Base-by-base conservation (phyloP, 139 green algal species). In the Zygnema circumcarinatum region DNA sequence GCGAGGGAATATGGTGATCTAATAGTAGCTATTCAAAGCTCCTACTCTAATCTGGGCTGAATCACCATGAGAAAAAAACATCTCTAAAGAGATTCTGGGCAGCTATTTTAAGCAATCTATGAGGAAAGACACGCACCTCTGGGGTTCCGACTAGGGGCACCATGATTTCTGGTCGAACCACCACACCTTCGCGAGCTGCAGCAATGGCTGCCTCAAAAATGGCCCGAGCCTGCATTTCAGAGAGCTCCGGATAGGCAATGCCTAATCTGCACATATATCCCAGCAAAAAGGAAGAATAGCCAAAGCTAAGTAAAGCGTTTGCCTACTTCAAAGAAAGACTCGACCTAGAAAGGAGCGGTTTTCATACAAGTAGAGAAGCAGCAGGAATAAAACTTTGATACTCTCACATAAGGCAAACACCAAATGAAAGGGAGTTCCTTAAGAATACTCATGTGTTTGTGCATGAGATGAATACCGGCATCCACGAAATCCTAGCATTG, bases 221-320 rank as follows among this genome's bases (percentile, higher is more conserved):
- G 36, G 96, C 96, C 2, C 47, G 92, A 91, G 73, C 89, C 92
- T 97, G 94, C 93, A 94, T 95, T 41, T 90, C 74, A 1, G 92
- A 94, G 87, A 98, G 97, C 75, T 98, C 95, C 0, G 96, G 96
- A 91, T 98, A 93, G 21, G 94, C 91, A 67, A 98, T 97, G 62
- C 94, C 96, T 85, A 98, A 92, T 2, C 96, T 91, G 93, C 94
- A 97, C 16, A 33, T 29, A 29, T 29, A 25, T 29, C 54, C 54
- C 25, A 72, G 29, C 54, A 72, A 25, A 72, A 25, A 72, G 25
- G 29, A 29, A 72, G 54, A 72, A n/a, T n/a, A n/a, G n/a, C n/a
- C n/a, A n/a, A n/a, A n/a, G n/a, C n/a, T n/a, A n/a, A n/a, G n/a
- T n/a, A n/a, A n/a, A n/a, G n/a, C n/a, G n/a, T n/a, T n/a, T n/a